A percentile compares a stretch with the other conserved stretches of the same genome.
phyloP scores from a whole-genome alignment of 78 protist species.

The Dictyostelium citrinum region DNA sequence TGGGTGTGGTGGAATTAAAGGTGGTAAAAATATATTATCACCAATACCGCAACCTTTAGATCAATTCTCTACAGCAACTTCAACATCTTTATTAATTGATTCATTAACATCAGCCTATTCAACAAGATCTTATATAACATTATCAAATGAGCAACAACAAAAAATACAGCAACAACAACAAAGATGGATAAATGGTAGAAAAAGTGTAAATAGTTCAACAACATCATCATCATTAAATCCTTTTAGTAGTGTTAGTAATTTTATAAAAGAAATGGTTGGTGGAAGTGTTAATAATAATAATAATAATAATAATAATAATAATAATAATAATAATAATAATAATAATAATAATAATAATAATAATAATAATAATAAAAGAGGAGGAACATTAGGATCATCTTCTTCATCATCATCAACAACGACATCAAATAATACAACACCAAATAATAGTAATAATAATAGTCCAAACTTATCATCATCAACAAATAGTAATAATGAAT shows the following conservation, averaged over 20 bases:
- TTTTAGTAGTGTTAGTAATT: not conserved
- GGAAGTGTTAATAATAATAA: not conserved
- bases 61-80: not conserved
- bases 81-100: not conserved
- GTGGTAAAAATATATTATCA: not conserved
- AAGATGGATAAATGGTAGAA: not conserved
- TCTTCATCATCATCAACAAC: not conserved
- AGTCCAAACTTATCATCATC: not conserved
- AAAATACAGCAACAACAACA: not conserved
- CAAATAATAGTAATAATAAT: not conserved
- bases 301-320: no score
- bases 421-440: not conserved
- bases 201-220: not conserved
- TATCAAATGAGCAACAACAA: not conserved
- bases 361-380: not conserved
- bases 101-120: conserved; percentile 16
- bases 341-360: not conserved
- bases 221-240: not conserved
- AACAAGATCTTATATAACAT: not conserved
- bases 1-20: not conserved
- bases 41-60: not conserved
- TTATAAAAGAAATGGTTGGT: not conserved
- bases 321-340: not conserved
- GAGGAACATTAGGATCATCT: not conserved
- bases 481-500: not conserved